Conservation (phyloP, 805 yeast species). For the Starmerella geochares region DNA sequence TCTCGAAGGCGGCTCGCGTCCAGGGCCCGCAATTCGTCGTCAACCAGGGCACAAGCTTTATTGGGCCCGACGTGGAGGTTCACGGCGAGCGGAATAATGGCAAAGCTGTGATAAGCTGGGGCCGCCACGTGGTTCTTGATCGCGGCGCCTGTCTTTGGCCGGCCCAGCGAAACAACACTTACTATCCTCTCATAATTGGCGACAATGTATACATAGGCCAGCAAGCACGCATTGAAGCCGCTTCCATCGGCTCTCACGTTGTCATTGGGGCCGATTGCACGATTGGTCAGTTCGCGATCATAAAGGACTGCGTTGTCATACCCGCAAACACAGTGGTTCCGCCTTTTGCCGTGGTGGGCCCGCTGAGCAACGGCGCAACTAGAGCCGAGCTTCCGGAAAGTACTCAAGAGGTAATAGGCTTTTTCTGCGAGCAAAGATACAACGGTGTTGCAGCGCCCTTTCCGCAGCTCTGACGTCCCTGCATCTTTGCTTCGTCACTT, state of each 20-base stretch:
- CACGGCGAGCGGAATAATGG: slow-evolving; percentile 33
- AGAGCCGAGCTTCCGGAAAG: slow-evolving; percentile 29
- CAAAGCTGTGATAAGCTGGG: slow-evolving; percentile 32
- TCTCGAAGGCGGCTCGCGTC: slow-evolving; percentile 27
- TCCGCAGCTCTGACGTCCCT: slow-evolving; percentile 11
- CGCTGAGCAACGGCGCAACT: slow-evolving; percentile 16
- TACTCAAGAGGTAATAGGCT: slow-evolving; percentile 28
- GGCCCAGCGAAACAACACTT: slow-evolving; percentile 25
- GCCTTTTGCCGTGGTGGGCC: slow-evolving; percentile 32
- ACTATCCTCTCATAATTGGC: slow-evolving; percentile 34
- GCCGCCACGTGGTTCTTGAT: slow-evolving; percentile 30
- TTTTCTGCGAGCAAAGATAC: slow-evolving; percentile 27
- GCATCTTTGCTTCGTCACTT: not conserved
- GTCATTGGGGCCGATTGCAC: slow-evolving; percentile 31
- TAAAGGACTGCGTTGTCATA: slow-evolving; percentile 34
- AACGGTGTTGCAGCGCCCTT: slow-evolving; percentile 24
- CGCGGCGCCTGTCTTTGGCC: slow-evolving; percentile 28
- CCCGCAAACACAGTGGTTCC: slow-evolving; percentile 31
- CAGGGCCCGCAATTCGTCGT: slow-evolving; percentile 33
- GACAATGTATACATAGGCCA: slow-evolving; percentile 32
- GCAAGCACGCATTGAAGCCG: slow-evolving; percentile 30
- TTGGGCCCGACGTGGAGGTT: slow-evolving; percentile 29
- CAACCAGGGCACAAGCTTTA: slow-evolving; percentile 32
- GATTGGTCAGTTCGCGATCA: slow-evolving; percentile 32
- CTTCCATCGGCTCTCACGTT: slow-evolving; percentile 34